Evolutionary conservation across 208 protist species (phyloP), one percentile per base, ranked within the genome.

Genomic region (Trypanosoma grayi): DNA sequence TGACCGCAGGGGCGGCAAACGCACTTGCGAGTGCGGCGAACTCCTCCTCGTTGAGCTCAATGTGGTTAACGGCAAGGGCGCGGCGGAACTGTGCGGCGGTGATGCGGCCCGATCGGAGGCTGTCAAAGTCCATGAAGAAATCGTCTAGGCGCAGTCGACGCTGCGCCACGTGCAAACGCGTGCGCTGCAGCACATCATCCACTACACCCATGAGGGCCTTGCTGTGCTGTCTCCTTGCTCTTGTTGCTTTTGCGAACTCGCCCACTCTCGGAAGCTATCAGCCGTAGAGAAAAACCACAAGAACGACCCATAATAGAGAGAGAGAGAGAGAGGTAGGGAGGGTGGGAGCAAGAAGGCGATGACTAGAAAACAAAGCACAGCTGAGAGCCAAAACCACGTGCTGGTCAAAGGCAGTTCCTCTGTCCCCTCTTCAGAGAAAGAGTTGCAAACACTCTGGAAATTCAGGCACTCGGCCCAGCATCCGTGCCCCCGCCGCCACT

Each of bases 41-140:
- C 50, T 93, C 81, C 0, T 62, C 75, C n/a, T 78, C 62, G 8
- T 40, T 75, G 25, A 93, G 76, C 24, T 66, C 53, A 51, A 93
- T 70, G 30, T 75, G 37, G 54, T 85, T 85, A 27, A 72, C 67
- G 14, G 71, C 74, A 31, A 94, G 63, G 2, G 78, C 83, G 14
- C 87, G 83, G 6, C 76, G 68, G 33, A 96, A 92, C 60, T 96
- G 90, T 16, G 46, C 65, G 24, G 60, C 66, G 2, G 90, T 94
- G 56, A 97, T 76, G 30, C 89, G 73, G 25, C 87, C 90, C 40
- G 73, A 74, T 57, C 70, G 70, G 5, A 96, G 81, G 13, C 47
- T 66, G 45, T 97, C 92, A 59, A 88, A 97, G 65, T 97, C 92
- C 13, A 68, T 50, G 52, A 97, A 93, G 55, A 79, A 76, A 43